A percentile compares a stretch with the other conserved stretches of the same genome.
Evolutionary conservation across 148 eudicot species (phyloP).

Genomic region (Heliamphora exappendiculata): DNA sequence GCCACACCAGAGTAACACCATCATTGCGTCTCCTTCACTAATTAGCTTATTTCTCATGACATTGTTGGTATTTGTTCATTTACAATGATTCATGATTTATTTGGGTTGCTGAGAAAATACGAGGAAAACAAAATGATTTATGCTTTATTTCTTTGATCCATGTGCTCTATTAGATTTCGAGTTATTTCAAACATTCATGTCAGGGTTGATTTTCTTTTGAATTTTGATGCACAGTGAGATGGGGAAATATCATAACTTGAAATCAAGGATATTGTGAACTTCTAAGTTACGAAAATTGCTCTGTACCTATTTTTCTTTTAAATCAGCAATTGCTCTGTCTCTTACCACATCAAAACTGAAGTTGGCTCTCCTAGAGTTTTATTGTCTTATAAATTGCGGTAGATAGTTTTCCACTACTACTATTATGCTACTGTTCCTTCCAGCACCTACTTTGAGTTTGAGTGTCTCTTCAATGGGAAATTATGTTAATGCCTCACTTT

Average conservation of each 20-base stretch:
- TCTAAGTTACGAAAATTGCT: neutral
- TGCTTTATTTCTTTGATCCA: neutral
- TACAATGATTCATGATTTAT: no score
- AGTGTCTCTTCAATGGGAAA: neutral
- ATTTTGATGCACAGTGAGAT: neutral
- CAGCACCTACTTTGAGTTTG: neutral
- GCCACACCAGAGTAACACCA: no score
- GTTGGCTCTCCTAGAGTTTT: neutral
- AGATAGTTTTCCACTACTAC: neutral
- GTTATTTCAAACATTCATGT: neutral
- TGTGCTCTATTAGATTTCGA: neutral
- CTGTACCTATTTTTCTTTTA: no score
- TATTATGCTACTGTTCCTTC: no score
- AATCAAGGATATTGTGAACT: neutral
- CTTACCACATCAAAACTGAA: neutral
- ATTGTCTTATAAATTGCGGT: neutral
- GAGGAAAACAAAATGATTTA: no score
- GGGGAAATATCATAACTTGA: neutral
- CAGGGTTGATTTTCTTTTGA: neutral
- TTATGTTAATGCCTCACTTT: neutral
- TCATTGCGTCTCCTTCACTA: no score
- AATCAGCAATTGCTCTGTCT: no score
- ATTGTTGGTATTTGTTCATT: no score
- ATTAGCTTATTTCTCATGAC: no score
- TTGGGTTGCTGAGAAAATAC: no score